Evolutionary conservation across 208 protist genomes (phyloP), one percentile per base, ranked within the genome.

Genomic region (Trypanosoma conorhini): DNA sequence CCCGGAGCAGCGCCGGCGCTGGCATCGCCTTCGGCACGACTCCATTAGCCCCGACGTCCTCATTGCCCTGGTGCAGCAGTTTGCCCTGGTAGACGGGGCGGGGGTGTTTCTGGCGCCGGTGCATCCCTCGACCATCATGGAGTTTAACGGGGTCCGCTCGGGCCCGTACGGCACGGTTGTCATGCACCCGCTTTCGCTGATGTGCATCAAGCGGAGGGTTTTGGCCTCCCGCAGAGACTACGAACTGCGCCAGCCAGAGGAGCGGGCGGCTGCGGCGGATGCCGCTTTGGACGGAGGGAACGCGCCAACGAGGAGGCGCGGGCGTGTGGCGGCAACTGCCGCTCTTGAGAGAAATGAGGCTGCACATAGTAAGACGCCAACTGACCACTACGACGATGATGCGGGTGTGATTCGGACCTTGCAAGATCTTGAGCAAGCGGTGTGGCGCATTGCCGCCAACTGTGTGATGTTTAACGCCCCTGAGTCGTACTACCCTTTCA

Each of bases 391-490:
- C 42, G 66, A 66, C 33, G 59, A 70, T 30, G 62, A 74, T 28
- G 48, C 9, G 26, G 56, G 64, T 44, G 54, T 10, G 38, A 76
- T 77, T 54, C 52, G 52, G 30, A 93, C 87, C 12, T 38, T 93
- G 0, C 80, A 83, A 12, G 85, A 93, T 44, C 71, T 95, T 64
- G 87, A 95, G 68, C 81, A 82, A 28, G 80, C 81, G 8, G 63
- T 92, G 4, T 95, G 90, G 87, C 86, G 89, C 44, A 90, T 93
- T 28, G 79, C 87, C 13, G 82, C 86, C 22, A 95, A 95, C 77
- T 95, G 87, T 74, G 87, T 84, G 40, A 56, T 88, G 28, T 95
- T 95, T 74, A 95, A 95, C 67, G 90, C 84, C 10, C 90, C 90
- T 0, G 86, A 95, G 66, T 82, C 83, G 0, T 82, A 79, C 55